Evolutionary conservation across 2,329 filamentous ascomycete genomes (phyloP).

Genomic region (Neopestalotiopsis sp.): DNA sequence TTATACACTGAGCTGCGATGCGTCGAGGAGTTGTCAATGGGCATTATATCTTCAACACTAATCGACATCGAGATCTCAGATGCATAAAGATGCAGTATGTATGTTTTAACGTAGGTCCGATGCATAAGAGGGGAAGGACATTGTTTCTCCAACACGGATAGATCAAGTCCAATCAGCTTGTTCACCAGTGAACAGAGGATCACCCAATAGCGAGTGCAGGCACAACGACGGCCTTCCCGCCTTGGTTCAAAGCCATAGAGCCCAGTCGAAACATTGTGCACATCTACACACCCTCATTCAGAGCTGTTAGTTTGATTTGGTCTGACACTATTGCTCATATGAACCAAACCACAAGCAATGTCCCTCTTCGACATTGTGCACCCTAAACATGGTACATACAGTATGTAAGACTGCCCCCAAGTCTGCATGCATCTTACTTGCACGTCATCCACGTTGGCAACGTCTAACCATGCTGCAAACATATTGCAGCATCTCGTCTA

Average conservation of each 20-base stretch:
- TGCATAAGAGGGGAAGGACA: not conserved
- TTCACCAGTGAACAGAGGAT: not conserved
- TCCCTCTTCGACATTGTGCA: not conserved
- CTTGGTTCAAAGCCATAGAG: slow-evolving; percentile 7
- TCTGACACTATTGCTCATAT: slow-evolving; percentile 1
- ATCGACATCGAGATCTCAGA: not conserved
- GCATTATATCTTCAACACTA: not conserved
- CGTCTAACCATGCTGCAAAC: no score
- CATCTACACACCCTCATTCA: not conserved
- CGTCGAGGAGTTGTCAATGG: not conserved
- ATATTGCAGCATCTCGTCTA: no score
- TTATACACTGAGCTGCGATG: not conserved
- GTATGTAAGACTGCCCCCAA: not conserved
- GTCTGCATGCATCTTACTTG: no score
- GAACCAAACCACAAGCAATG: not conserved
- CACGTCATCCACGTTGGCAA: no score
- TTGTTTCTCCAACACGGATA: slow-evolving; percentile 8
- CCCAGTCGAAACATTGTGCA: slow-evolving; percentile 2
- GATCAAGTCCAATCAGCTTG: not conserved
- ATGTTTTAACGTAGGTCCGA: not conserved
- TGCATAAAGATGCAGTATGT: not conserved
- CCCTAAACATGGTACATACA: not conserved
- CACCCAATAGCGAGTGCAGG: slow-evolving; percentile 12
- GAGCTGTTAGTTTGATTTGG: not conserved
- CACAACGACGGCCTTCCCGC: slow-evolving; percentile 7